A percentile compares a stretch with the other conserved stretches of the same genome.
Evolutionary conservation across 805 yeast genomes (phyloP).

Genomic region (Pichia eremophila): DNA sequence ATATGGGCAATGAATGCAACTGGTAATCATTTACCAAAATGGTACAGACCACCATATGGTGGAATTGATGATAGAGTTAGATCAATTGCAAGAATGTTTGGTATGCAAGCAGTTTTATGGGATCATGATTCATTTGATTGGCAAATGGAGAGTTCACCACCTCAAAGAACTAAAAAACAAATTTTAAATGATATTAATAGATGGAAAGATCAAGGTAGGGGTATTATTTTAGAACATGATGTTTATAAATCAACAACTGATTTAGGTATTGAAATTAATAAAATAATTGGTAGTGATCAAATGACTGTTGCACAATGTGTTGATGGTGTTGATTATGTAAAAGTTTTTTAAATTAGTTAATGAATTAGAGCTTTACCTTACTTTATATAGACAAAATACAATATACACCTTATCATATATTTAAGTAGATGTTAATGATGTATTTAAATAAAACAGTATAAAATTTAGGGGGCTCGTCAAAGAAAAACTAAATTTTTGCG

Average conservation of each 20-base stretch:
- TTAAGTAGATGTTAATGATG: no score
- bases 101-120: slow-evolving; percentile 85
- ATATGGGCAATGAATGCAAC: slow-evolving; percentile 98
- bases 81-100: slow-evolving; percentile 69
- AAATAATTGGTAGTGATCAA: slow-evolving; percentile 51
- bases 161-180: slow-evolving; percentile 36
- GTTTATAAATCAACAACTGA: slow-evolving; percentile 56
- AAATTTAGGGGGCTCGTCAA: no score
- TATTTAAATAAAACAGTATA: no score
- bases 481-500: neutral
- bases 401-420: no score
- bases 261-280: slow-evolving; percentile 51
- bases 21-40: slow-evolving; percentile 74
- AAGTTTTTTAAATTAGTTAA: slow-evolving; percentile 21
- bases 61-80: slow-evolving; percentile 86
- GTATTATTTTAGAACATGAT: slow-evolving; percentile 85
- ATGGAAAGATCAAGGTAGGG: slow-evolving; percentile 42
- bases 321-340: slow-evolving; percentile 54
- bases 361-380: no score
- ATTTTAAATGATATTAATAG: slow-evolving; percentile 45
- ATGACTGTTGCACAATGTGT: slow-evolving; percentile 74
- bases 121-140: slow-evolving; percentile 88
- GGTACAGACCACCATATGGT: slow-evolving; percentile 96
- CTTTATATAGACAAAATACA: no score
- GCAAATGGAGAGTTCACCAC: slow-evolving; percentile 49